Conservation (phyloP, 352 stramenopile species). For the Globisporangium ultimum region DNA sequence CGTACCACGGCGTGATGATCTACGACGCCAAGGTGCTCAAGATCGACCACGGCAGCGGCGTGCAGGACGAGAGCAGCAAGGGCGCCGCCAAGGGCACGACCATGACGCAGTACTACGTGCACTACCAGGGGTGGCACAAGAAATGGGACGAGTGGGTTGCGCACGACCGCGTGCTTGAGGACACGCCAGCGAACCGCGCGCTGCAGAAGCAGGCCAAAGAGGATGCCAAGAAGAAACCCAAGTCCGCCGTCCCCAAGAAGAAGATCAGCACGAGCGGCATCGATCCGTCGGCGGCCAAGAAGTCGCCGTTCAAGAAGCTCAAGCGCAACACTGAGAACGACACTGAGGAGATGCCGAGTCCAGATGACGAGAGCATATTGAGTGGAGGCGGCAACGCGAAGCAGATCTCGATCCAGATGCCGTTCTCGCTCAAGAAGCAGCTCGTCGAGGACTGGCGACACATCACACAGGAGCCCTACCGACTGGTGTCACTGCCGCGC, state of each 20-base stretch:
- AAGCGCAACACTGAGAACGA: constrained; percentile 63
- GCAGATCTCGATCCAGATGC: constrained; percentile 78
- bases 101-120: constrained; percentile 81
- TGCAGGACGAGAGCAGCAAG: constrained; percentile 23
- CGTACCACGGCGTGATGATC: constrained; percentile 80
- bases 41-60: constrained; percentile 68
- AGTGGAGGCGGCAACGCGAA: constrained; percentile 20
- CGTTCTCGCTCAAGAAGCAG: constrained; percentile 91
- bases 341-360: constrained; percentile 48
- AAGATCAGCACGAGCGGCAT: constrained; percentile 65
- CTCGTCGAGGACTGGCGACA: constrained; percentile 91
- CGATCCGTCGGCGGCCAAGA: constrained; percentile 40
- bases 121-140: constrained; percentile 91
- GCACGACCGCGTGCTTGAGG: constrained; percentile 66
- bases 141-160: constrained; percentile 91
- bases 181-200: constrained; percentile 48
- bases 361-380: constrained; percentile 17
- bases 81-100: constrained; percentile 11
- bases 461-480: constrained; percentile 69
- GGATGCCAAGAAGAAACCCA: constrained; percentile 33
- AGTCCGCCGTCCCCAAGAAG: constrained; percentile 35
- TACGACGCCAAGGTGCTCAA: constrained; percentile 86
- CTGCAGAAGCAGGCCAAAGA: constrained; percentile 52
- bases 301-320: constrained; percentile 78
- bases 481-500: constrained; percentile 79